Conservation (phyloP, 1,139 yeast species). For the Hyphopichia buzzinii region DNA sequence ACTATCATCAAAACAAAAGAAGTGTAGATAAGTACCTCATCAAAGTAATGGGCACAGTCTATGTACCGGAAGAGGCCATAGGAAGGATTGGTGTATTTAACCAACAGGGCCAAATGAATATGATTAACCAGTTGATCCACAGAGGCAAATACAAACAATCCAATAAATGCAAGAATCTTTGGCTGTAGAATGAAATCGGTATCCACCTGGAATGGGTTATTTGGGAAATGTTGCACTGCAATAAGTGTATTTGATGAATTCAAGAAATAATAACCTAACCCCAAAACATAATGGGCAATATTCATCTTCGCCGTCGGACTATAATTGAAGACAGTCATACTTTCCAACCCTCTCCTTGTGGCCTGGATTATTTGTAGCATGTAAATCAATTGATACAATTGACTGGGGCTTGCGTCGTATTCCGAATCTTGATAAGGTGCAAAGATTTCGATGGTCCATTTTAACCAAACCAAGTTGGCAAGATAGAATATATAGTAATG, state of each 20-base stretch:
- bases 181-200: constrained; percentile 2
- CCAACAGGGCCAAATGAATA: constrained; percentile 52
- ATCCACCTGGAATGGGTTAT: constrained; percentile 2
- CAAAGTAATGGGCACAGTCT: constrained; percentile 79
- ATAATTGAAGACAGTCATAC: constrained; percentile 49
- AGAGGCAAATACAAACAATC: constrained; percentile 43
- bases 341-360: constrained; percentile 62
- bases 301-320: constrained; percentile 60
- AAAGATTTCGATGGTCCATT: constrained; percentile 3
- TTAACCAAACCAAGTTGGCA: constrained; percentile 5
- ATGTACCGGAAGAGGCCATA: constrained; percentile 49
- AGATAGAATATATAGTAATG: constrained; percentile 46
- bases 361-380: constrained; percentile 49
- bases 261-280: constrained; percentile 60
- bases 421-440: constrained; percentile 6
- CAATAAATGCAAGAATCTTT: constrained; percentile 16
- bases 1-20: constrained; percentile 25
- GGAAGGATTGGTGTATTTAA: constrained; percentile 67
- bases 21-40: constrained; percentile 66
- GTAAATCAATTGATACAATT: constrained; percentile 16
- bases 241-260: constrained; percentile 18
- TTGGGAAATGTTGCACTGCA: constrained; percentile 11
- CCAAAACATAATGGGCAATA: constrained; percentile 72
- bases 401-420: constrained; percentile 11
- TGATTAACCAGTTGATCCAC: constrained; percentile 62